Evolutionary conservation across 2,329 filamentous ascomycete genomes (phyloP), one percentile per base, ranked within the genome.

Genomic region (Ascochyta rabiei): DNA sequence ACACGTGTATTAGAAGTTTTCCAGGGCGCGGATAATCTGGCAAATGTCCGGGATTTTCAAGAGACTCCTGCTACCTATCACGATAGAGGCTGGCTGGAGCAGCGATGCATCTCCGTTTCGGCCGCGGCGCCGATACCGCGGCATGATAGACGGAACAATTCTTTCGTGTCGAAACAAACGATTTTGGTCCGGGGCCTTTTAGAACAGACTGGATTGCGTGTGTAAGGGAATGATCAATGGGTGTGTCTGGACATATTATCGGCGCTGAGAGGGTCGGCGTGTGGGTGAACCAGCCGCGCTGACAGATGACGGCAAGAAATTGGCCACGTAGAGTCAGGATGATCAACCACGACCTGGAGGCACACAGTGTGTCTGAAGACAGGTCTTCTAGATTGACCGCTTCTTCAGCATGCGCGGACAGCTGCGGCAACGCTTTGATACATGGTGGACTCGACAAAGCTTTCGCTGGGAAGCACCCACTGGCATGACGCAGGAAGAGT

Each of bases 101-200:
- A 54, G 18, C 46, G 34, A 46, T 35, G 24, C 42, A 46, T 53
- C 47, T 63, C 59, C 58, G 65, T 56, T 53, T 58, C 65, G 65
- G 65, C 65, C 59, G 63, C 65, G 63, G 63, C 65, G 59, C 63
- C 62, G 59, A 63, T 48, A 37, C 54, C 59, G 60, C 45, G 47
- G 51, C 48, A 56, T 57, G 52, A 59, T 55, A 61, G 61, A 59
- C 64, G 64, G 64, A 67, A 65, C 55, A 66, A 65, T 62, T 66
- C 43, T 48, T 26, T 51, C 24, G 30, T 49, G 46, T 51, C 28
- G 30, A 33, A 44, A 39, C 47, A 56, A 55, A 48, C 39, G 18
- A 10, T 45, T 38, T 41, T 42, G 39, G 48, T 39, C 43, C 51
- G 51, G 28, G 40, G 51, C 42, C 31, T 48, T 54, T 53, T 45